Evolutionary conservation across 768 basidiomycete genomes (phyloP), one percentile per base, ranked within the genome.

Genomic region (Boletus edulis): DNA sequence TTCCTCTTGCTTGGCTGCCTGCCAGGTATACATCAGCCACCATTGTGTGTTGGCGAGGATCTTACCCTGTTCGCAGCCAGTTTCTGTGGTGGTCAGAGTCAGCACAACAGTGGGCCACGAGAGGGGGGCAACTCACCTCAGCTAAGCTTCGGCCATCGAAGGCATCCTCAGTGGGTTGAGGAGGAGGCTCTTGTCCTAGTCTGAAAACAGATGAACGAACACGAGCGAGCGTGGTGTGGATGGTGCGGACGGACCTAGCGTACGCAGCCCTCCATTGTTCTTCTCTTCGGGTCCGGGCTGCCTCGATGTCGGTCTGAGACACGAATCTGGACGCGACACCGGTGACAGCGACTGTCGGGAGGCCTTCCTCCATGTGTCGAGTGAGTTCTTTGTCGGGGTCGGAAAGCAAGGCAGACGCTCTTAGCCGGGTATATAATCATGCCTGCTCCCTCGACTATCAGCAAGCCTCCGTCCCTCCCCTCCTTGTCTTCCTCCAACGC

Each of bases 211-310:
- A 52, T 58, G 53, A 54, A 43, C 49, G 20, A 46, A 34, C 46
- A 20, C 42, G 50, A 38, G 44, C 11, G 6, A 24, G 44, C 35
- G 42, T 51, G 44, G 35, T 24, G 31, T 41, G 46, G 13, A 48
- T 18, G 27, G 17, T 12, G 22, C 14, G 0, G 24, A 40, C 62
- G 56, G 56, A 85, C 89, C 89, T 81, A 41, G 91, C 91, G 71
- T 93, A 94, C 27, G 91, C 91, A 14, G 91, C 91, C 64, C 86
- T 90, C 91, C 91, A 94, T 62, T 91, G 89, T 63, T 90, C 90
- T 7, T 94, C 91, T 58, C 84, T 76, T 31, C 84, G 77, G 8
- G 81, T 76, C 51, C 83, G 87, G 37, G 89, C 89, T 20, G 78
- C 74, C 38, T 93, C 91, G 43, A 94, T 72, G 50, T 94, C 91